phyloP scores from a whole-genome alignment of 192 early-diverging fungal genomes.

The Jimgerdemannia flammicorona region DNA sequence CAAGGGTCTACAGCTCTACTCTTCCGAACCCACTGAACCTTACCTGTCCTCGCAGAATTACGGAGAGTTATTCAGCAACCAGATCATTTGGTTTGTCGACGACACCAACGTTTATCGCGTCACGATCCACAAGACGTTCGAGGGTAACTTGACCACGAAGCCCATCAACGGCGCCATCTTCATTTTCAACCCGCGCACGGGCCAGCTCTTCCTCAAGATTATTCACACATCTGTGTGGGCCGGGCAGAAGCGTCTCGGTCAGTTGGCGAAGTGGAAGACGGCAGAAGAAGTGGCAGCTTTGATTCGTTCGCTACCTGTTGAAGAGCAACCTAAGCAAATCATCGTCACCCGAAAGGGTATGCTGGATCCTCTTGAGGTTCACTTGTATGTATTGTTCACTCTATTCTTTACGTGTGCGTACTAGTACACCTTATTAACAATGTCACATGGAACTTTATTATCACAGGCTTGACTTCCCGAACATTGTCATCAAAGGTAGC shows the following conservation, averaged over 20 bases:
- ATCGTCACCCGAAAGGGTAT: conserved; percentile 99
- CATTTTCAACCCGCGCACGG: conserved; percentile 98
- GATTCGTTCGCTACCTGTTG: conserved; percentile 96
- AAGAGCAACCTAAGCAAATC: conserved; percentile 99
- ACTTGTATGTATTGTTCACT: conserved; percentile 42
- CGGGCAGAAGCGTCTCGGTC: conserved; percentile 98
- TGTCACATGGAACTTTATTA: conserved; percentile 5
- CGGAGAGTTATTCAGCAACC: conserved; percentile 95
- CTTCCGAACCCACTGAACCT: conserved; percentile 97
- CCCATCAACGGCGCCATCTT: conserved; percentile 99
- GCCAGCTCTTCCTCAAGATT: conserved; percentile 98
- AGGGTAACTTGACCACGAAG: conserved; percentile 99
- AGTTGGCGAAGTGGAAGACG: conserved; percentile 99
- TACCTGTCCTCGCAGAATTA: conserved; percentile 95
- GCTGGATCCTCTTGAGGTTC: conserved; percentile 98
- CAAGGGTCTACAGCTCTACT: conserved; percentile 98
- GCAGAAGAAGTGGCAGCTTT: conserved; percentile 99
- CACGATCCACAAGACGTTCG: conserved; percentile 99
- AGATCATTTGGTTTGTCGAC: conserved; percentile 99
- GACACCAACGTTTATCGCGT: conserved; percentile 99
- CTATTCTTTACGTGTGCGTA: neutral
- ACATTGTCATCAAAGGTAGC: conserved; percentile 97
- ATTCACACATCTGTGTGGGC: conserved; percentile 99
- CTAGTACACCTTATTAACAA: conserved; percentile 18
- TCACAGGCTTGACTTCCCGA: conserved; percentile 84